Percentiles rank a stretch among this genome's conserved stretches.
Evolutionary conservation across 2,329 filamentous ascomycete species (phyloP).

Genomic region (Ophiognomonia clavigignenti-juglandacearum): DNA sequence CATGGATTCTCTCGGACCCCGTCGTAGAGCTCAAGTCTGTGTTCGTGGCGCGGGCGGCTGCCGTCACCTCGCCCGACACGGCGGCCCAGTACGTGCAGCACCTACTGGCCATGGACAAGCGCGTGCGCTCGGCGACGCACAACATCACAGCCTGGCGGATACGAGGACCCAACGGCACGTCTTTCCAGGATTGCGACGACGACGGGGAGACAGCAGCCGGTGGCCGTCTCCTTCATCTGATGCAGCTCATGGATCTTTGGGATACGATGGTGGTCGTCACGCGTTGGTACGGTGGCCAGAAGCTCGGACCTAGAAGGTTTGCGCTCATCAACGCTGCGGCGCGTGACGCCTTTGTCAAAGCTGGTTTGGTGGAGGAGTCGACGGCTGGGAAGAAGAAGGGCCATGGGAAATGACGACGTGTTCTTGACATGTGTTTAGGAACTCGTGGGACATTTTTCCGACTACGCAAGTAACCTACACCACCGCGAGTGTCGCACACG

Average conservation of each 20-base stretch:
- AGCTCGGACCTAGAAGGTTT: slow-evolving; percentile 84
- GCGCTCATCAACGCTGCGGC: slow-evolving; percentile 84
- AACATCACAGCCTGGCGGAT: slow-evolving; percentile 97
- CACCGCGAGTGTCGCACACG: too few relatives aligned
- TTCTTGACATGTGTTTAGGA: too few relatives aligned
- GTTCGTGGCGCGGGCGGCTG: slow-evolving; percentile 75
- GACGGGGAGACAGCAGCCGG: slow-evolving; percentile 94
- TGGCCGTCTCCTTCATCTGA: slow-evolving; percentile 75
- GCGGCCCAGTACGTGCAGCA: slow-evolving; percentile 69
- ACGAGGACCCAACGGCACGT: slow-evolving; percentile 48
- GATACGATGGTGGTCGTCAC: slow-evolving; percentile 89
- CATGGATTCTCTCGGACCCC: slow-evolving; percentile 71
- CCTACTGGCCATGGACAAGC: slow-evolving; percentile 76
- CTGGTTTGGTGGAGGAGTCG: slow-evolving; percentile 60
- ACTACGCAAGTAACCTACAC: too few relatives aligned
- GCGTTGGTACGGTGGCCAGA: slow-evolving; percentile 90
- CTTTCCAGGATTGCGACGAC: slow-evolving; percentile 88
- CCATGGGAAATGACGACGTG: slow-evolving; percentile 24
- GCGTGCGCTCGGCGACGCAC: slow-evolving; percentile 81
- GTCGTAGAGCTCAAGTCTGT: slow-evolving; percentile 80
- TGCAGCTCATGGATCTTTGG: slow-evolving; percentile 95
- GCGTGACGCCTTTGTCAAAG: slow-evolving; percentile 76
- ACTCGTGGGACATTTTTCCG: too few relatives aligned
- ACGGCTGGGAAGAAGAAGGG: slow-evolving; percentile 38
- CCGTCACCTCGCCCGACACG: slow-evolving; percentile 63